A percentile compares a stretch with the other conserved stretches of the same genome.
Evolutionary conservation across 495 filamentous ascomycete species (phyloP).

Genomic region (Pseudoneurospora amorphoporcata): DNA sequence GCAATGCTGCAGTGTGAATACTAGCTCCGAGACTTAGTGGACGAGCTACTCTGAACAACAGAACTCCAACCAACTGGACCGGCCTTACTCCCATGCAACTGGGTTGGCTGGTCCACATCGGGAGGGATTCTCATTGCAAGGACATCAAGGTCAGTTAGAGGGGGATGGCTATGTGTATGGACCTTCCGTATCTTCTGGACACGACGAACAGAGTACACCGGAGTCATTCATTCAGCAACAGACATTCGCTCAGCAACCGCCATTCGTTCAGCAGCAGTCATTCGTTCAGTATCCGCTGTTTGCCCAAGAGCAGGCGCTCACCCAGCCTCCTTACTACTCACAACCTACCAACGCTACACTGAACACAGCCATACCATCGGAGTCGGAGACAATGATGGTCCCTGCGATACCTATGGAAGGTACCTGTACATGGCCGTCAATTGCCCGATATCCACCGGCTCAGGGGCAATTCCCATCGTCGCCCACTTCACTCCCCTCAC

Average conservation of each 20-base stretch:
- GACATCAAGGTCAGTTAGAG: neutral
- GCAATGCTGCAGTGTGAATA: neutral
- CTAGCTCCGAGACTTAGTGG: neutral
- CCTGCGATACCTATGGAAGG: neutral
- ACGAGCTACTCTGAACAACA: neutral
- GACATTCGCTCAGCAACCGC: neutral
- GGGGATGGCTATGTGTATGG: neutral
- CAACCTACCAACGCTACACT: neutral
- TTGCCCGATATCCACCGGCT: neutral
- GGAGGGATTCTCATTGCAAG: neutral
- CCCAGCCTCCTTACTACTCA: rapidly evolving
- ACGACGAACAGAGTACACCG: neutral
- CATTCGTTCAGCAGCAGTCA: neutral
- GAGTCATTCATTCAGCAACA: no score
- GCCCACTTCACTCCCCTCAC: neutral
- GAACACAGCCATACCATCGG: neutral
- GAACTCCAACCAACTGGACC: neutral
- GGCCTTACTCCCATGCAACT: neutral
- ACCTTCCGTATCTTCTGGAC: neutral
- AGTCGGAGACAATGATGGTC: neutral
- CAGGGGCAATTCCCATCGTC: neutral
- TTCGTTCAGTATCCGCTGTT: neutral
- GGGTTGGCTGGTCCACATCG: neutral
- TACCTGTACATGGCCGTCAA: neutral
- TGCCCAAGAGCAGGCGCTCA: neutral